Percentiles rank a stretch among this genome's conserved stretches.
These are phyloP conservation scores for Stygiomarasmius scandens DNA, from an alignment of 1,284 basidiomycete genomes.

Conservation along the genomic window DNA sequence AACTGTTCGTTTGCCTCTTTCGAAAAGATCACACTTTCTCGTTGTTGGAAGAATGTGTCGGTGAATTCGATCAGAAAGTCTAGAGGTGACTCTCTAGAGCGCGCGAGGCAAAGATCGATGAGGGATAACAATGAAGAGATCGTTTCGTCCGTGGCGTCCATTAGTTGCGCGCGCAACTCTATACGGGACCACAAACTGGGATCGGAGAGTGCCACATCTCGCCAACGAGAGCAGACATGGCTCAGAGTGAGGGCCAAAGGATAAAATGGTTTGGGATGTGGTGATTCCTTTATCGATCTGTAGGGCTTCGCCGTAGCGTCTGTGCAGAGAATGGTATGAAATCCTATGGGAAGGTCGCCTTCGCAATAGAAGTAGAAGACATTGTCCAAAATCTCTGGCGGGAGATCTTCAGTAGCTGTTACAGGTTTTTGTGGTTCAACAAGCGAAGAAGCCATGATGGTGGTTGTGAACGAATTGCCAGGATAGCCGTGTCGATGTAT, in stretches of 20 bases:
- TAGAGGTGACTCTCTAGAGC: background rate
- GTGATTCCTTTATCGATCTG: too few relatives aligned
- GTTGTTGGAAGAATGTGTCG: background rate
- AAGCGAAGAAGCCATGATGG: too few relatives aligned
- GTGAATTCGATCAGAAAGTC: background rate
- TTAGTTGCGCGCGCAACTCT: background rate
- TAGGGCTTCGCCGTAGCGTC: too few relatives aligned
- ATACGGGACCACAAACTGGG: background rate
- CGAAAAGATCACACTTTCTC: background rate
- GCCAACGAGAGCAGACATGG: background rate
- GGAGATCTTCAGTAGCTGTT: too few relatives aligned
- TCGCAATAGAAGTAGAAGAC: too few relatives aligned
- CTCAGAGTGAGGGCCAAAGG: background rate
- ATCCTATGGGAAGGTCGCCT: too few relatives aligned
- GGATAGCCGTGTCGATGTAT: too few relatives aligned
- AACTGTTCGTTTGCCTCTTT: background rate
- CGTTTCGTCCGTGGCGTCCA: background rate
- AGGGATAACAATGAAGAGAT: background rate
- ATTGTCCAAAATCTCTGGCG: too few relatives aligned
- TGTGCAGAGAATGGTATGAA: too few relatives aligned
- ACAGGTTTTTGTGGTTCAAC: too few relatives aligned
- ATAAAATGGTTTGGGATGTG: too few relatives aligned
- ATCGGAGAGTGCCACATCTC: background rate
- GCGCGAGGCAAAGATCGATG: background rate
- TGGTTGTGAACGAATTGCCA: too few relatives aligned